Base-by-base conservation (phyloP, 345 rosid genomes). In the Draba incana region DNA sequence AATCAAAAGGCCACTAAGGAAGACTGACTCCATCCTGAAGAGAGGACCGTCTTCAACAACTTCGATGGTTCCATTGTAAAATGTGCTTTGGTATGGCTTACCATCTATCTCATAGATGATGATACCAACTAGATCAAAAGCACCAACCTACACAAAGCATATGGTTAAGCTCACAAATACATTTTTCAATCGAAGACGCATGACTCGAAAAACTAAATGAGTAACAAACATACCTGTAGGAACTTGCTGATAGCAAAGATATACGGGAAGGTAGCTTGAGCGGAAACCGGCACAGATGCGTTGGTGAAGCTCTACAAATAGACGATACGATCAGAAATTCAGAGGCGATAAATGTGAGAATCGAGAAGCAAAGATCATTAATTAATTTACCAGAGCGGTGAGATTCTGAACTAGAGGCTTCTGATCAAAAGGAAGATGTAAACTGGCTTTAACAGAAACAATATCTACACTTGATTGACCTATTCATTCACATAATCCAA, bases 61-160 rank as follows among this genome's bases (percentile, higher is more conserved):
- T 83, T 94, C 99, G n/a, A 94, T 70, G 65, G 98, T 89, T 66
- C 92, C 95, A 69, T 91, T 94, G 70, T 84, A 86, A 76, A 89
- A 91, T 28, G 78, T 79, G 76, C 76, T 91, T 66, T 86, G 84
- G 75, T 83, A 89, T 20, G 92, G 90, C 51, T 86, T 83, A 72
- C 87, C 90, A 77, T 89, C 90, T 44, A 94, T 81, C 72, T 91
- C 92, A 48, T 87, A 91, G 16, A 89, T 39, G 56, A 94, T 82
- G 38, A 86, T 81, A 31, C 93, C 99, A 65, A 89, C 97, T 8
- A 94, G 88, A 84, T 94, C 99, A 78, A 91, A 94, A 38, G 75
- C 86, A 64, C 98, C 98, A 24, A 95, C 82, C 99, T 91, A 82
- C 53, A 71, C 27, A 5, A 51, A 13, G 1, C 59, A 39, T 20